Evolutionary conservation across 2,329 filamentous ascomycete species (phyloP), one percentile per base, ranked within the genome.

Genomic region (Colletotrichum orchidophilum): DNA sequence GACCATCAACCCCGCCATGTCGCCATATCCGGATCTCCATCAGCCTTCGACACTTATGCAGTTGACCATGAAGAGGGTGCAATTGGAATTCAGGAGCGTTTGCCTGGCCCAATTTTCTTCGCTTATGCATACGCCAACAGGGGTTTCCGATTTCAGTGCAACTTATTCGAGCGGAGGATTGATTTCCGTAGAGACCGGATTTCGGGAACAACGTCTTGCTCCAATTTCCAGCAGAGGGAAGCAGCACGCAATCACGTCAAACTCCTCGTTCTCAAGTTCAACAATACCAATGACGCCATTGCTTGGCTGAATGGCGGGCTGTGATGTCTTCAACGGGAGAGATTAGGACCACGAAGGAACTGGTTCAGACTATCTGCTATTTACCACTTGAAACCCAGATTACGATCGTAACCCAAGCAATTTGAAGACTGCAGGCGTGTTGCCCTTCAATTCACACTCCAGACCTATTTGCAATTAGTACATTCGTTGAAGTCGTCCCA

Each of bases 1-100:
- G 21, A 35, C 27, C 26, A 11, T 31, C 39, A n/a, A 63, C 65
- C 59, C 65, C 59, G 35, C 65, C n/a, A 68, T 68, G 58, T 57
- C 65, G 65, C 65, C 42, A 68, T 64, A 24, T 21, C 7, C 12
- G 29, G 18, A 6, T 24, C 39, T 35, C 12, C 11, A 55, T 33
- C 13, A 6, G 29, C 3, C 27, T 18, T 21, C 27, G 29, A 13
- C 24, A n/a, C 21, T 3, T 13, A 18, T 33, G n/a, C 18, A 27
- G 21, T 18, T 12, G 31, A 8, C 5, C 21, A 26, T 26, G 7
- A 9, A 13, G 46, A 49, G 39, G 29, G 8, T 27, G 18, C n/a
- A 21, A 24, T n/a, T 33, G 62, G 24, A 18, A n/a, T n/a, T n/a
- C n/a, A n/a, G n/a, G n/a, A n/a, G n/a, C n/a, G n/a, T n/a, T n/a